phyloP scores from a whole-genome alignment of 2,329 filamentous ascomycete genomes.

The Fusarium xyrophilum region DNA sequence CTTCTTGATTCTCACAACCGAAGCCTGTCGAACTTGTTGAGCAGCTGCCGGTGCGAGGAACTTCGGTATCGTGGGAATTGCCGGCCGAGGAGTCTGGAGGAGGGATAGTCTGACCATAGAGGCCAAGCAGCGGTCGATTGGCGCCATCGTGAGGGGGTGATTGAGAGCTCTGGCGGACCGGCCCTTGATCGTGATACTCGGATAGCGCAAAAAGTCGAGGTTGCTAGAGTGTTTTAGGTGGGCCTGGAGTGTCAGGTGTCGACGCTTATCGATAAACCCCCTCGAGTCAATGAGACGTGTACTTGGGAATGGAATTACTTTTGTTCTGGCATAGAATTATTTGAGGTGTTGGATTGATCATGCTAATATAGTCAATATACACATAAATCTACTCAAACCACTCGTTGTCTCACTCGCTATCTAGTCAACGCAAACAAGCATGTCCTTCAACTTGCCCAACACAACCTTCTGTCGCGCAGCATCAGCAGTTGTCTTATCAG shows the following conservation, averaged over 20 bases:
- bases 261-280: constrained; percentile 39
- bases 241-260: constrained; percentile 37
- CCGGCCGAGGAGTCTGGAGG: constrained; percentile 52
- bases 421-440: constrained; percentile 42
- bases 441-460: constrained; percentile 43
- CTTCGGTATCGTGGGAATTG: constrained; percentile 53
- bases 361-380: not conserved
- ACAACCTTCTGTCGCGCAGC: constrained; percentile 44
- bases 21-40: constrained; percentile 53
- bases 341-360: not conserved
- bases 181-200: constrained; percentile 25
- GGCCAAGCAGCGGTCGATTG: constrained; percentile 61
- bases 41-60: constrained; percentile 56
- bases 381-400: not conserved
- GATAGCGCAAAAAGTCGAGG: constrained; percentile 39
- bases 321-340: not conserved
- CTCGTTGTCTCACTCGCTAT: not conserved
- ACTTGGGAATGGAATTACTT: not conserved
- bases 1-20: constrained; percentile 57
- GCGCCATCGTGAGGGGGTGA: constrained; percentile 53
- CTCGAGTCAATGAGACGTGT: not conserved
- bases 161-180: constrained; percentile 39
- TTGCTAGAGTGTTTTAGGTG: constrained; percentile 21
- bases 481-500: constrained; percentile 62
- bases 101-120: constrained; percentile 61